phyloP scores from a whole-genome alignment of 2,329 filamentous ascomycete genomes.

The Onygena corvina region DNA sequence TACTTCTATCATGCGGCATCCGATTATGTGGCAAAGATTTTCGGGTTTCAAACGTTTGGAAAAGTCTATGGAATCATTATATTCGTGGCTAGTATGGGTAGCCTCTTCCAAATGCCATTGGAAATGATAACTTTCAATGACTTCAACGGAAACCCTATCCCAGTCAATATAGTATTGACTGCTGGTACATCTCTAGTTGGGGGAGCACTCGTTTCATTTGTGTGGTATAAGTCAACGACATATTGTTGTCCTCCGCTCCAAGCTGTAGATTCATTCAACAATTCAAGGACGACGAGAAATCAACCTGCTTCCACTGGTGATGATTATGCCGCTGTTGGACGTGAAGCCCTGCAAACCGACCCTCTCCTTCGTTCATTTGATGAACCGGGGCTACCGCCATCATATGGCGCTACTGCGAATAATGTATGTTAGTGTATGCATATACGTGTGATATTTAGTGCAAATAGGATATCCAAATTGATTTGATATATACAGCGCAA shows the following conservation, averaged over 20 bases:
- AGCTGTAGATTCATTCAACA: not conserved
- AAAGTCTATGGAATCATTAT: slow-evolving; percentile 87
- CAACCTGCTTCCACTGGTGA: not conserved
- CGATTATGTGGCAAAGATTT: slow-evolving; percentile 83
- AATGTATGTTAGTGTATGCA: not conserved
- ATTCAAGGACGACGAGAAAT: not conserved
- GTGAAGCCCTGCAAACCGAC: not conserved
- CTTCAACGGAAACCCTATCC: slow-evolving; percentile 61
- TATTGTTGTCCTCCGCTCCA: not conserved
- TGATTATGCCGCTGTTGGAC: not conserved
- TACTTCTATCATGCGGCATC: slow-evolving; percentile 87
- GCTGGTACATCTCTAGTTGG: slow-evolving; percentile 53
- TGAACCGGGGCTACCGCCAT: not conserved
- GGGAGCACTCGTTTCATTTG: slow-evolving; percentile 52
- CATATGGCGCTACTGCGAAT: not conserved
- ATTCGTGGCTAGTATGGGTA: slow-evolving; percentile 68
- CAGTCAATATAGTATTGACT: slow-evolving; percentile 61
- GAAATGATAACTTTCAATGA: slow-evolving; percentile 64
- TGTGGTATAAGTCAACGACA: slow-evolving; percentile 34
- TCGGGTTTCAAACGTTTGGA: slow-evolving; percentile 82
- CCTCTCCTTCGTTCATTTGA: not conserved
- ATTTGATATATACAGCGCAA: not conserved
- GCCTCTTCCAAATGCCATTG: slow-evolving; percentile 68
- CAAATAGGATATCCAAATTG: not conserved
- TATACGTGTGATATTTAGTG: not conserved